These are phyloP conservation scores for Chloromonas sp. DNA, from an alignment of 163 green algal species.

Conservation along the genomic window DNA sequence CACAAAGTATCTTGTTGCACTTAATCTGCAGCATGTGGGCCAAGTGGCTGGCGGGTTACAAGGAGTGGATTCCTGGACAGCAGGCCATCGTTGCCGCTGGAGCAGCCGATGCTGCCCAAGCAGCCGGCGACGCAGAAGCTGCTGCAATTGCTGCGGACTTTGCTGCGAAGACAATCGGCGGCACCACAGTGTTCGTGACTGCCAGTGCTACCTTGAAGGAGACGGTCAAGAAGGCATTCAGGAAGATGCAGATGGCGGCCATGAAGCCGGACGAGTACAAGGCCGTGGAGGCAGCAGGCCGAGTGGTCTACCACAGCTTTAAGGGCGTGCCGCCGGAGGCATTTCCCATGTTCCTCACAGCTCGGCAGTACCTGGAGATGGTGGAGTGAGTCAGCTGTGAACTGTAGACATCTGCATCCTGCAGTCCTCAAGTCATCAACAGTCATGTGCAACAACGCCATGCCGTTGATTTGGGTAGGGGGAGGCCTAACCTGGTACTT, in stretches of 20 bases:
- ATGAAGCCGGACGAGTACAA: slow-evolving; percentile 14
- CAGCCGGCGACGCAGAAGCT: background rate
- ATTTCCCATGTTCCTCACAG: slow-evolving; percentile 67
- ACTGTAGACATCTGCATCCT: too few relatives aligned
- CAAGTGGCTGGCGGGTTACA: slow-evolving; percentile 38
- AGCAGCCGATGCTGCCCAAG: background rate
- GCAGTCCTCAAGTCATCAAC: too few relatives aligned
- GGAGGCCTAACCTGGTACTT: too few relatives aligned
- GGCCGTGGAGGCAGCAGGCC: background rate
- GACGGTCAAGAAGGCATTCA: slow-evolving; percentile 40
- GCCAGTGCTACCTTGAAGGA: slow-evolving; percentile 61
- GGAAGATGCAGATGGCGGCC: slow-evolving; percentile 21
- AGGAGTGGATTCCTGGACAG: slow-evolving; percentile 13
- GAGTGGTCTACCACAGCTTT: slow-evolving; percentile 30
- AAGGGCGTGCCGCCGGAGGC: slow-evolving; percentile 44
- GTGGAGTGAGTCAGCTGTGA: slow-evolving; percentile 32
- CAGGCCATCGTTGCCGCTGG: background rate
- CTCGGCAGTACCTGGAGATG: slow-evolving; percentile 39
- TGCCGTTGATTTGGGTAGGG: too few relatives aligned
- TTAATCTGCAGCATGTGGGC: slow-evolving; percentile 38
- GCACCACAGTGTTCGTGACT: slow-evolving; percentile 62
- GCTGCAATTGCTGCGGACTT: background rate
- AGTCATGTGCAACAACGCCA: too few relatives aligned
- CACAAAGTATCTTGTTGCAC: too few relatives aligned
- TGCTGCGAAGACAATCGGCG: background rate